phyloP scores from a whole-genome alignment of 352 stramenopile species.

The Nothophytophthora sp. region DNA sequence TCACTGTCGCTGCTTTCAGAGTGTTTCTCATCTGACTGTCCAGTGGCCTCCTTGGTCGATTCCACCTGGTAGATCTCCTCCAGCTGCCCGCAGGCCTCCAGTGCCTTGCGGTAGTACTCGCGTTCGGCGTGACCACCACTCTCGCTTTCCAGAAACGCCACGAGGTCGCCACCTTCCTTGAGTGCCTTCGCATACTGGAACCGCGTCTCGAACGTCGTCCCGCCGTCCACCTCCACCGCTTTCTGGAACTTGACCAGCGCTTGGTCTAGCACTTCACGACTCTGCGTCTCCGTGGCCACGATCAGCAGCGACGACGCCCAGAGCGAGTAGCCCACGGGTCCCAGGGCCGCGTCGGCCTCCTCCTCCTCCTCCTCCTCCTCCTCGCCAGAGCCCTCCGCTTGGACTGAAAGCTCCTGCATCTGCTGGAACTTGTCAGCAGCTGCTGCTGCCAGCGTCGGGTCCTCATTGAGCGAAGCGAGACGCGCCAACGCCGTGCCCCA shows the following conservation, averaged over 20 bases:
- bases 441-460: conserved; percentile 68
- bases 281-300: conserved; percentile 72
- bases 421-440: conserved; percentile 85
- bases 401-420: conserved; percentile 59
- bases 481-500: conserved; percentile 80
- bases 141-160: conserved; percentile 58
- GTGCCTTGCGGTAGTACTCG: too few species aligned
- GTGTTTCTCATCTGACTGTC: too few species aligned
- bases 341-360: conserved; percentile 59
- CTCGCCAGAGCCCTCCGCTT: too few species aligned
- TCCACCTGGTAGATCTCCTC: too few species aligned
- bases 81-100: too few species aligned
- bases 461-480: conserved; percentile 74
- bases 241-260: conserved; percentile 67
- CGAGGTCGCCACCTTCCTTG: conserved; percentile 66
- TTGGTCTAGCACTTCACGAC: conserved; percentile 51
- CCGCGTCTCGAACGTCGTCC: conserved; percentile 79
- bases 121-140: too few species aligned
- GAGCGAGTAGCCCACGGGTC: conserved; percentile 74
- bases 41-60: too few species aligned
- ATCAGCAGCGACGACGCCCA: conserved; percentile 80
- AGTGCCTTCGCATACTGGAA: conserved; percentile 84
- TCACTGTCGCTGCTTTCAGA: too few species aligned
- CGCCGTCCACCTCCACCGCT: conserved; percentile 76
- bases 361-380: conserved; percentile 18